Evolutionary conservation across 345 rosid genomes (phyloP).

Genomic region (Brassica juncea): DNA sequence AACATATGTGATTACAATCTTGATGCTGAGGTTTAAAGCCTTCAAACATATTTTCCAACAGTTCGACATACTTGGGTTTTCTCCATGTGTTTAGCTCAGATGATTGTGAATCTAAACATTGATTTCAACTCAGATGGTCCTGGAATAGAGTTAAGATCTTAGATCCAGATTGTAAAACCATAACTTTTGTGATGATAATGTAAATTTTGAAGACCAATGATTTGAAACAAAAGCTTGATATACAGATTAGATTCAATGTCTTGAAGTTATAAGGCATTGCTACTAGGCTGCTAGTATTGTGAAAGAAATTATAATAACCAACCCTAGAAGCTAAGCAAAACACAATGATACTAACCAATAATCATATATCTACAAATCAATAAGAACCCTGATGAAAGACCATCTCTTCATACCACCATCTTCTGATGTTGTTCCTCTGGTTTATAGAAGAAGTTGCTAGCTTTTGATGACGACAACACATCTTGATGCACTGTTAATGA

Average conservation of each 20-base stretch:
- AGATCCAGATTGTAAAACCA: not conserved
- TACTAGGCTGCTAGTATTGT: not conserved
- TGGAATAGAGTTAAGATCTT: not conserved
- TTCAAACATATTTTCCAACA: not conserved
- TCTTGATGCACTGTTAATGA: not conserved
- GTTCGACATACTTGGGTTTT: not conserved
- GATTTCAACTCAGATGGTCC: too few relatives aligned
- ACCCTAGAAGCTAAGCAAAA: not conserved
- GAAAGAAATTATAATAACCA: not conserved
- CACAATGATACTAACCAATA: not conserved
- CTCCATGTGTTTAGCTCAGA: not conserved
- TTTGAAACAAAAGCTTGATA: not conserved
- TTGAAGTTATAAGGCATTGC: not conserved
- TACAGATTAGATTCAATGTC: not conserved
- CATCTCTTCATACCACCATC: not conserved
- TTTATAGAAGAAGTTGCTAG: not conserved
- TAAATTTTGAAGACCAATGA: not conserved
- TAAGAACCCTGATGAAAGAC: not conserved
- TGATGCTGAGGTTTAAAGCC: constrained; percentile 40
- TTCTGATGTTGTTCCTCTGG: constrained; percentile 19
- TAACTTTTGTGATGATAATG: too few relatives aligned
- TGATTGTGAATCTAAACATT: not conserved
- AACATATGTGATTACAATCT: constrained; percentile 35
- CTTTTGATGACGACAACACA: not conserved
- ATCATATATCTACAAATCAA: constrained; percentile 15